Evolutionary conservation across 1,284 basidiomycete species (phyloP).

Genomic region (Gyrodon tennesseensis): DNA sequence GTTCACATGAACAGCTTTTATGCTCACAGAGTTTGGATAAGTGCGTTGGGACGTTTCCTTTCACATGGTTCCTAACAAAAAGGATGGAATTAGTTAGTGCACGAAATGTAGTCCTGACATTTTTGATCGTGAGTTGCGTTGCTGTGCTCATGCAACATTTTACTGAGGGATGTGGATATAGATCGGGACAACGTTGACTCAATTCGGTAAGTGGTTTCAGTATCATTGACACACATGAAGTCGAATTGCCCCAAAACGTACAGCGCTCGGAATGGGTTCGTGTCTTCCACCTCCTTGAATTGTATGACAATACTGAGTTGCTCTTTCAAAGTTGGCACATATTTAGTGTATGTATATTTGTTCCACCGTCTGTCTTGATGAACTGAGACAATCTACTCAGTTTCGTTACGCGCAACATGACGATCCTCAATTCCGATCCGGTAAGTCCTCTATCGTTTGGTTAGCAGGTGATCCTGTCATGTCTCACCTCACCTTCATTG

Average conservation of each 20-base stretch:
- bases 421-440: not conserved
- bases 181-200: constrained; percentile 12
- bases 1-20: constrained; percentile 23
- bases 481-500: not conserved
- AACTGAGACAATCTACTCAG: constrained; percentile 11
- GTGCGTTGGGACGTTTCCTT: constrained; percentile 8
- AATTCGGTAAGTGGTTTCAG: constrained; percentile 17
- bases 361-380: not conserved
- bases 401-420: not conserved
- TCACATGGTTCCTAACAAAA: not conserved
- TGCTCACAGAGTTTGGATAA: constrained; percentile 31
- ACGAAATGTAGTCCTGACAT: constrained; percentile 16
- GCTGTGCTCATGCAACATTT: not conserved
- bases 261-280: constrained; percentile 24
- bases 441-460: constrained; percentile 2
- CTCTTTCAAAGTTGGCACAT: constrained; percentile 10
- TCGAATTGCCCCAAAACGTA: not conserved
- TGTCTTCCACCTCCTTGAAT: not conserved
- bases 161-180: not conserved
- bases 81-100: constrained; percentile 14
- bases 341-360: constrained; percentile 7
- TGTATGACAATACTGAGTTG: not conserved
- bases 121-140: constrained; percentile 16
- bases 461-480: not conserved
- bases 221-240: not conserved